These are phyloP conservation scores for Nannochloropsis salina DNA, from an alignment of 108 stramenopile genomes.

Conservation along the genomic window DNA sequence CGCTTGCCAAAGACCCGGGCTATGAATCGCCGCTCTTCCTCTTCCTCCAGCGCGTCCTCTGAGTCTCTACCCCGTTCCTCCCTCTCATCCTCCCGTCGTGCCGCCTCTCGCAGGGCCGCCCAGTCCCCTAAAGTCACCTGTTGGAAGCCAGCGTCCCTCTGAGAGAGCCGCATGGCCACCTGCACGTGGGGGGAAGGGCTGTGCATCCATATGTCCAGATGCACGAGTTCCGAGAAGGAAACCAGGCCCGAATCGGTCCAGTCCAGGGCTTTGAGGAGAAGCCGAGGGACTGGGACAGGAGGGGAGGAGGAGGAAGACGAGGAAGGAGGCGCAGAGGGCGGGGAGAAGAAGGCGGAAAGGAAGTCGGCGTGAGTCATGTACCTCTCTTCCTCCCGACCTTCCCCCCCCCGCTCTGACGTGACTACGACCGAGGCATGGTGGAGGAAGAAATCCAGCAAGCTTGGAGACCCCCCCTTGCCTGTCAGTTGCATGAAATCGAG, in stretches of 20 bases:
- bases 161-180: constrained; percentile 15
- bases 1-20: not conserved
- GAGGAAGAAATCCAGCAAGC: not conserved
- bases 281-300: not conserved
- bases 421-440: not conserved
- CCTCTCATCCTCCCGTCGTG: not conserved
- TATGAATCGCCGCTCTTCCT: not conserved
- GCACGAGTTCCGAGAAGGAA: not conserved
- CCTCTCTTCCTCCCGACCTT: not conserved
- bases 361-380: constrained; percentile 2
- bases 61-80: not conserved
- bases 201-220: constrained; percentile 8
- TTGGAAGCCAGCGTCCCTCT: not conserved
- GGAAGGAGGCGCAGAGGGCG: not conserved
- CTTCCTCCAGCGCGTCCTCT: not conserved
- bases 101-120: not conserved
- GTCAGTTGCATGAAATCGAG: not conserved
- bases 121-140: not conserved
- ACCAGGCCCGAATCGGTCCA: not conserved
- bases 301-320: not conserved
- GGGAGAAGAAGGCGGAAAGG: not conserved
- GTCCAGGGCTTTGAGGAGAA: not conserved
- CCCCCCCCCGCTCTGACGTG: not conserved
- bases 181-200: not conserved
- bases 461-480: not conserved